Base-by-base conservation (phyloP, 169 alveolate species). In the Eimeria necatrix region DNA sequence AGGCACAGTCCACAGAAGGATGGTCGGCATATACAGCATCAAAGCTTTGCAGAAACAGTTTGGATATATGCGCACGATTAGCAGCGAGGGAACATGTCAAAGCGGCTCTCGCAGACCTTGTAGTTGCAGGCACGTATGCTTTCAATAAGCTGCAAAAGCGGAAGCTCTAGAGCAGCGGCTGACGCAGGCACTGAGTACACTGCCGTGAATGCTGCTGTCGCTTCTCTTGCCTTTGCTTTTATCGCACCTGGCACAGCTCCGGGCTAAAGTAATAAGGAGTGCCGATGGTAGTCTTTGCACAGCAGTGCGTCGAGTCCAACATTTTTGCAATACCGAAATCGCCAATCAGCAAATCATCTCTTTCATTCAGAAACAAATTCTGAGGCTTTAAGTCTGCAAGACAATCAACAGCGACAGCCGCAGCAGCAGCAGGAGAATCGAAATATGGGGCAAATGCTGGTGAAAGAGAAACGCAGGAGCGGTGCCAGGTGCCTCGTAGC, bases 261-360 rank as follows among this genome's bases (percentile, higher is more conserved):
- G 99, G 99, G 52, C 99, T 98, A 96, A 99, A 96, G 97, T 99
- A 99, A 97, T 99, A 99, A 0, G 99, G 99, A 12, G 99, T 99
- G 60, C 99, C 99, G 83, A 99, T 98, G 94, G 98, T 97, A 20
- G 99, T 99, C 61, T 97, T 97, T 16, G 99, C 99, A 96, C 98
- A 98, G 81, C 98, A 98, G 60, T 97, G 97, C 4, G 99, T 97
- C 78, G 98, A 97, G 81, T 97, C 98, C 76, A 99, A 97, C 51
- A 98, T 98, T 96, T 98, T 98, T 80, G 99, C 97, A 52, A 98
- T 98, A 24, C 99, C 99, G 93, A 98, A 98, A 93, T 98, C 99
- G 41, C 99, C 99, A 56, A 98, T 96, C 89, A 97, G 96, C 59
- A 98, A 96, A 61, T 98, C 96, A 59, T 97, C 98, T 73, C 97